Evolutionary conservation across 2,329 filamentous ascomycete genomes (phyloP), one percentile per base, ranked within the genome.

Genomic region (Coccinonectria pachysandricola): DNA sequence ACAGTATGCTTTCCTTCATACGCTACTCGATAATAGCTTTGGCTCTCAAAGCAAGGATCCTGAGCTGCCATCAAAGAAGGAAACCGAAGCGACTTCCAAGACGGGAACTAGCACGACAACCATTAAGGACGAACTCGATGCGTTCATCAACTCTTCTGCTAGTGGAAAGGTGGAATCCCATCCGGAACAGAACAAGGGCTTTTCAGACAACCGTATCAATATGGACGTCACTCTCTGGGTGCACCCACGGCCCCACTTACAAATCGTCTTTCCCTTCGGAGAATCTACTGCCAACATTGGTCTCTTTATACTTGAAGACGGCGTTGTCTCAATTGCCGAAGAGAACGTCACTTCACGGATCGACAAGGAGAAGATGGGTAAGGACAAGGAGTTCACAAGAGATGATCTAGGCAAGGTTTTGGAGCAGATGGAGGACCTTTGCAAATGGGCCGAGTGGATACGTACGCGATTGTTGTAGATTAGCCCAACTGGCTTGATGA

Each of bases 1-100:
- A 9, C 83, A 91, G 49, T 91, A 84, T 45, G 78, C 79, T 0
- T 75, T 80, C 38, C 59, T 84, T 4, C 73, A 73, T 2, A 71
- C 63, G 0, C 53, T 91, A 3, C 61, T 88, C 4, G 58, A 65
- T 29, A 71, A 69, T 25, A 73, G 67, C 30, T 80, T 84, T 43
- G 60, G 59, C 18, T 45, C 54, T 4, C 49, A 46, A 23, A 50
- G 43, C 6, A 37, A 40, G 7, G 42, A 47, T 17, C 30, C 38
- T 12, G 30, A 38, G 7, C 30, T 27, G 12, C 11, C 19, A 12
- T 19, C 12, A 4, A 29, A 29, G 15, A 31, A 36, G 23, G 32
- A 15, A 10, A 22, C 30, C 22, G 15, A 12, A 3, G 11, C 19
- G 8, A 27, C n/a, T 12, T 15, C 36, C 3, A 30, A 32, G n/a